Evolutionary conservation across 495 filamentous ascomycete species (phyloP), one percentile per base, ranked within the genome.

Genomic region (Astrothelium macrocarpum): DNA sequence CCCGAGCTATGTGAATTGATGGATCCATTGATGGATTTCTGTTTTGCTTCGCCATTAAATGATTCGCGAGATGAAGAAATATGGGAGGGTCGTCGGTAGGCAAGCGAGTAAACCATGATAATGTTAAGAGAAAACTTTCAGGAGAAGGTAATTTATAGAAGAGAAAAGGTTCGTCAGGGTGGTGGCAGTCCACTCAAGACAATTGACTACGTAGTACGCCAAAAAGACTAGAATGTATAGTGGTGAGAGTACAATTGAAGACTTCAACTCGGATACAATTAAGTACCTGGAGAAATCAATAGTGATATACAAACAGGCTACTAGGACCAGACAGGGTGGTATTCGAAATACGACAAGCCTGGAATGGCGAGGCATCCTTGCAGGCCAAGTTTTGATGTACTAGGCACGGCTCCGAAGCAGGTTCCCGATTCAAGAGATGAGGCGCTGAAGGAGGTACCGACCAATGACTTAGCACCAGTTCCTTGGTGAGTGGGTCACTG

Each of bases 81-180:
- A 49, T 67, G 64, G 5, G 75, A 66, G 18, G 80, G 80, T 34
- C 80, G 78, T 61, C 78, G 76, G 65, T 83, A 83, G 42, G 62
- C 64, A 53, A 83, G 65, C 5, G 74, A 72, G 67, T 81, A 82
- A 28, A 82, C 81, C 81, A 83, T 83, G 14, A 42, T 73, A 66
- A 26, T 42, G 64, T 28, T 32, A n/a, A n/a, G n/a, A n/a, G n/a
- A n/a, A n/a, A n/a, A n/a, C n/a, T n/a, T n/a, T n/a, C n/a, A n/a
- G n/a, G 20, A 56, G 25, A 56, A 29, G 12, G 25, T 9, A 29
- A 20, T 5, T n/a, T 12, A 9, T n/a, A 56, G 5, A 28, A 20
- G 25, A 12, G 25, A 9, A 56, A 2, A 29, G 9, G 49, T 2
- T 29, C 2, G 20, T 26, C 20, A 20, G 11, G 20, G 9, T 29